Evolutionary conservation across 257 asterid genomes (phyloP).

Genomic region (Solanum paucissectum): DNA sequence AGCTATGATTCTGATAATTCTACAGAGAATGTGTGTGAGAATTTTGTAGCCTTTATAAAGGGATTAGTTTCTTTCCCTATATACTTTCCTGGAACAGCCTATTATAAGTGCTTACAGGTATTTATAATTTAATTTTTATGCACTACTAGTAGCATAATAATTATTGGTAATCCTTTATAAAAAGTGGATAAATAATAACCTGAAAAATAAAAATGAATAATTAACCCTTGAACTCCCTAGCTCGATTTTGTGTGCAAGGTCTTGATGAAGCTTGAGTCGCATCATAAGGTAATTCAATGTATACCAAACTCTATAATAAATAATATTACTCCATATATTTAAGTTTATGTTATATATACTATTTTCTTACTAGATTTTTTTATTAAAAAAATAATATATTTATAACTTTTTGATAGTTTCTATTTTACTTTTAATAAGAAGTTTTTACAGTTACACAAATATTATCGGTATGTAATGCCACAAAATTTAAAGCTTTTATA

Average conservation of each 20-base stretch:
- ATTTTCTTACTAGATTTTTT: background rate
- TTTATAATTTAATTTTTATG: background rate
- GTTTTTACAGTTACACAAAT: background rate
- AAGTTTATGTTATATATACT: background rate
- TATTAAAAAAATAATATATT: background rate
- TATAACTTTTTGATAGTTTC: background rate
- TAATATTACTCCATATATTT: background rate
- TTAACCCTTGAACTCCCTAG: no score
- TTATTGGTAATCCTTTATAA: background rate
- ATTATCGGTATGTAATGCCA: background rate
- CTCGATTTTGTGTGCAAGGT: no score
- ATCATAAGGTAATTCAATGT: background rate
- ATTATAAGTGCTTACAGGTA: conserved; percentile 69
- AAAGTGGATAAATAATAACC: background rate
- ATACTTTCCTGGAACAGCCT: conserved; percentile 83
- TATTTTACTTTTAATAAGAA: background rate
- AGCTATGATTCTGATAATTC: conserved; percentile 58
- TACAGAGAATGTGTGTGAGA: conserved; percentile 46
- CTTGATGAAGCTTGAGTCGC: no score
- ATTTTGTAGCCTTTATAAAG: conserved; percentile 57
- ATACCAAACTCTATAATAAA: no score
- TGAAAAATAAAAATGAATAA: background rate
- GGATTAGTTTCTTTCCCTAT: conserved; percentile 87
- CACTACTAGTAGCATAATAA: background rate
- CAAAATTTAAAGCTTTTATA: background rate